Evolutionary conservation across 2,329 filamentous ascomycete species (phyloP).

Genomic region (Aureobasidium vineae): DNA sequence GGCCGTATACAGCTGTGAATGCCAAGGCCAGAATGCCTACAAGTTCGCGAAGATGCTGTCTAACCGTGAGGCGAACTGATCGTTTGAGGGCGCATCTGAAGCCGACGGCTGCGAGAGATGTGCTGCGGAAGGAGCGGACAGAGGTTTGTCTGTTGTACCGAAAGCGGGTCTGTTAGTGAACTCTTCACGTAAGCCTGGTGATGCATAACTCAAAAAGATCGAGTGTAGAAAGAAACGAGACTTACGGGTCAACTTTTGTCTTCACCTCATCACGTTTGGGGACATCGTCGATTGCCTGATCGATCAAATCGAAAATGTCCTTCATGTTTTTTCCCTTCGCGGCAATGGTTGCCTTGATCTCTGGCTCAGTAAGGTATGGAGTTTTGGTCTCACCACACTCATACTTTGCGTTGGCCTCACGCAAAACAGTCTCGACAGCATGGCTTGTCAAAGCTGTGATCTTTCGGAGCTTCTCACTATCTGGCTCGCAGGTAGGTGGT

Average conservation of each 20-base stretch:
- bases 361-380: constrained; percentile 65
- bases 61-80: constrained; percentile 75
- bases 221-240: constrained; percentile 34
- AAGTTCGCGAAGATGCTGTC: constrained; percentile 85
- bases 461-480: constrained; percentile 84
- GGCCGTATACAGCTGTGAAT: constrained; percentile 60
- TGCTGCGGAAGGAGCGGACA: constrained; percentile 67
- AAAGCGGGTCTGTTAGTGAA: constrained; percentile 81
- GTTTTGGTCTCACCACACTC: constrained; percentile 77
- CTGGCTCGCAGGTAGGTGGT: constrained; percentile 88
- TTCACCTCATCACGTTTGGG: constrained; percentile 60
- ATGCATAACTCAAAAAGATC: constrained; percentile 28
- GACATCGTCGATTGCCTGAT: constrained; percentile 70
- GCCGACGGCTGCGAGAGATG: constrained; percentile 88
- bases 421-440: constrained; percentile 74
- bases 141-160: constrained; percentile 69
- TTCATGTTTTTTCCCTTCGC: constrained; percentile 79
- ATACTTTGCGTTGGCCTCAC: constrained; percentile 80
- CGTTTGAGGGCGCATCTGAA: constrained; percentile 77
- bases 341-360: constrained; percentile 74
- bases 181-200: constrained; percentile 30
- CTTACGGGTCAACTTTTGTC: constrained; percentile 59
- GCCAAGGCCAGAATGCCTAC: constrained; percentile 54
- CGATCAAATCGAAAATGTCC: constrained; percentile 90
- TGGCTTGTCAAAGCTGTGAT: constrained; percentile 85